phyloP scores from a whole-genome alignment of 177 flowering plant genomes.

The Vitis hybrid region DNA sequence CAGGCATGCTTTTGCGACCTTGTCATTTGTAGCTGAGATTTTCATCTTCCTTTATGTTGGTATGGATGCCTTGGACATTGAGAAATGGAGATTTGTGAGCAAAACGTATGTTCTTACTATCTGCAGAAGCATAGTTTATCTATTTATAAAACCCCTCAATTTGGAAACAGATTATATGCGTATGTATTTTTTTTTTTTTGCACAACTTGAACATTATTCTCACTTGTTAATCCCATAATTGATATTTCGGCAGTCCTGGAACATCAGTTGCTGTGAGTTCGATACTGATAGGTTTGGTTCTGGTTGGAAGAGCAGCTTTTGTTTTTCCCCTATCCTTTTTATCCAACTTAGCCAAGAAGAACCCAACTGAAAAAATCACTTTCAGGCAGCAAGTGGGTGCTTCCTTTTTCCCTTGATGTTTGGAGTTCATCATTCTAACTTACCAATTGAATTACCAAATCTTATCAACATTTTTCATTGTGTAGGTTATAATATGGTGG shows the following conservation, averaged over 20 bases:
- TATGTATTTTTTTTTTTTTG: too few species aligned
- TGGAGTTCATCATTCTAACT: not conserved
- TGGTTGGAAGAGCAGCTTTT: slow-evolving; percentile 58
- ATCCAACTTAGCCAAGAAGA: slow-evolving; percentile 38
- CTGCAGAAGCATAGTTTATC: not conserved
- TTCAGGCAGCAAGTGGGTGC: slow-evolving; percentile 38
- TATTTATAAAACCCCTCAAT: not conserved
- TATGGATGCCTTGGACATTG: slow-evolving; percentile 86
- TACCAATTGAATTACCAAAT: not conserved
- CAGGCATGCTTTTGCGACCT: slow-evolving; percentile 87
- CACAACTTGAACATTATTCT: too few species aligned
- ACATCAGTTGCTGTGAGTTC: slow-evolving; percentile 51
- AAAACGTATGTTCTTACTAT: slow-evolving; percentile 42
- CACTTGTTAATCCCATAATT: not conserved
- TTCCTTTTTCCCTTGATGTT: not conserved
- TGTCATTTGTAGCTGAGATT: slow-evolving; percentile 75
- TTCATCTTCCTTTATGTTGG: slow-evolving; percentile 86
- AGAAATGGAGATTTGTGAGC: slow-evolving; percentile 68
- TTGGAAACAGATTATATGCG: too few species aligned
- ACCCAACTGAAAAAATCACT: slow-evolving; percentile 25
- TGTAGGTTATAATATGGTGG: slow-evolving; percentile 56
- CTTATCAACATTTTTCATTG: not conserved
- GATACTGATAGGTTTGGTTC: slow-evolving; percentile 34
- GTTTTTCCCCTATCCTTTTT: slow-evolving; percentile 49
- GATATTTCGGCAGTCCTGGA: slow-evolving; percentile 38